phyloP scores from a whole-genome alignment of 352 stramenopile genomes.

The Globisporangium lucens region DNA sequence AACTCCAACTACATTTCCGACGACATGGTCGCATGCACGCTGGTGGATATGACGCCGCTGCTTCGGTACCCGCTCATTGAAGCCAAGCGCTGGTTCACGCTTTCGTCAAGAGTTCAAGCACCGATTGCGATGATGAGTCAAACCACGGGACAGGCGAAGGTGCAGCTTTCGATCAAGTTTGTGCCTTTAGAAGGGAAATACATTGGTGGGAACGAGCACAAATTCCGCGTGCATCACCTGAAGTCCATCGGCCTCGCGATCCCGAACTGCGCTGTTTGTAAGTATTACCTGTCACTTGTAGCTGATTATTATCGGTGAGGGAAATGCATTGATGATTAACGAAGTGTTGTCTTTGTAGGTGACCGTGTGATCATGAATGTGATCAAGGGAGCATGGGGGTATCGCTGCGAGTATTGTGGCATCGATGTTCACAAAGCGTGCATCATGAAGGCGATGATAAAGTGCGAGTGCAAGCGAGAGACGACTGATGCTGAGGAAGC shows the following conservation, averaged over 20 bases:
- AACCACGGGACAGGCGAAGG: conserved; percentile 49
- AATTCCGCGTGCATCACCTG: conserved; percentile 84
- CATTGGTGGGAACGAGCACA: conserved; percentile 65
- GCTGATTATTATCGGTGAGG: too few relatives aligned
- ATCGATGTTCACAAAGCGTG: conserved; percentile 85
- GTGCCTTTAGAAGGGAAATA: conserved; percentile 60
- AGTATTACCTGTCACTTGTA: conserved; percentile 7
- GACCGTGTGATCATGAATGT: conserved; percentile 85
- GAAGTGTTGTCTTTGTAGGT: conserved; percentile 24
- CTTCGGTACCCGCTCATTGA: conserved; percentile 70
- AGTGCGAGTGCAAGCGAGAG: conserved; percentile 53
- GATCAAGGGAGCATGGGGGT: conserved; percentile 75
- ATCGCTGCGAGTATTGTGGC: conserved; percentile 75
- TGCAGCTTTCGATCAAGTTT: conserved; percentile 79
- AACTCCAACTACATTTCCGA: conserved; percentile 83
- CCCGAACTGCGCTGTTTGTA: conserved; percentile 73
- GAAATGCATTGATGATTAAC: neutral
- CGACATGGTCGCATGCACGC: conserved; percentile 70
- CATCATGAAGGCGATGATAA: conserved; percentile 85
- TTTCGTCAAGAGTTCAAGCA: conserved; percentile 53
- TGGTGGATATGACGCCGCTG: conserved; percentile 82
- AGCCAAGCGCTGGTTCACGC: conserved; percentile 76
- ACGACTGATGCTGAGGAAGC: neutral
- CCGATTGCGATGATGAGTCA: conserved; percentile 39
- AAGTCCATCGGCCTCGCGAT: conserved; percentile 85